Percentiles rank a stretch among this genome's conserved stretches.
Conservation (phyloP, 2,329 filamentous ascomycete genomes). For the Alternaria conjuncta region DNA sequence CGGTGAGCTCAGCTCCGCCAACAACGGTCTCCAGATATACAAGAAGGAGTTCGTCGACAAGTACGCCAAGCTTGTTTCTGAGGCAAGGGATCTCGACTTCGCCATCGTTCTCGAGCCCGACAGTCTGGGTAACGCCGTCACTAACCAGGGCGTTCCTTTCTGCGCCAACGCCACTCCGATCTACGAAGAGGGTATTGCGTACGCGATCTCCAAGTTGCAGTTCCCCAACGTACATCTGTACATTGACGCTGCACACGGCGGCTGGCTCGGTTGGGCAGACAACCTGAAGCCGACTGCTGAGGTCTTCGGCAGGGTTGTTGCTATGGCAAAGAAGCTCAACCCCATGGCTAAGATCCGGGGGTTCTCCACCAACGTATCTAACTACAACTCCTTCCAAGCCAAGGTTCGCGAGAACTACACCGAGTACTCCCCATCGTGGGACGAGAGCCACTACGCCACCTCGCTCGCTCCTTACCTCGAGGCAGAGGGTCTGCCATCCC, state of each 20-base stretch:
- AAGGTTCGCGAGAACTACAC: slow-evolving; percentile 35
- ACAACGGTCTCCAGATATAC: slow-evolving; percentile 32
- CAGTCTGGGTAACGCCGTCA: slow-evolving; percentile 36
- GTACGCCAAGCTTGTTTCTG: slow-evolving; percentile 30
- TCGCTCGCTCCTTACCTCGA: slow-evolving; percentile 28
- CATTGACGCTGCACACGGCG: slow-evolving; percentile 39
- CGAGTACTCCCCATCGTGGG: slow-evolving; percentile 30
- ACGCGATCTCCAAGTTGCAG: slow-evolving; percentile 37
- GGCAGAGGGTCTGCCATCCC: slow-evolving; percentile 30
- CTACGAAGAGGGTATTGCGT: slow-evolving; percentile 40
- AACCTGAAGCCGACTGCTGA: slow-evolving; percentile 35
- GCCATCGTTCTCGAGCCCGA: slow-evolving; percentile 40
- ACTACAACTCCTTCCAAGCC: slow-evolving; percentile 37
- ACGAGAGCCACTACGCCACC: slow-evolving; percentile 35
- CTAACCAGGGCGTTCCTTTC: slow-evolving; percentile 31
- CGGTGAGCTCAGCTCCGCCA: slow-evolving; percentile 78
- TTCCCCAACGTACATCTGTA: slow-evolving; percentile 37
- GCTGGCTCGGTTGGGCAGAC: slow-evolving; percentile 40
- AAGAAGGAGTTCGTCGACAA: slow-evolving; percentile 39
- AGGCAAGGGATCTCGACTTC: slow-evolving; percentile 35
- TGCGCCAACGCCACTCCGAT: slow-evolving; percentile 31
- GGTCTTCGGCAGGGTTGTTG: slow-evolving; percentile 32
- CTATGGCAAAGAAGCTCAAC: slow-evolving; percentile 30
- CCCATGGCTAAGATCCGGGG: slow-evolving; percentile 33
- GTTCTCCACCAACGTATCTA: slow-evolving; percentile 35